Evolutionary conservation across 441 rosid genomes (phyloP), one percentile per base, ranked within the genome.

Genomic region (Aquilaria agallochum): DNA sequence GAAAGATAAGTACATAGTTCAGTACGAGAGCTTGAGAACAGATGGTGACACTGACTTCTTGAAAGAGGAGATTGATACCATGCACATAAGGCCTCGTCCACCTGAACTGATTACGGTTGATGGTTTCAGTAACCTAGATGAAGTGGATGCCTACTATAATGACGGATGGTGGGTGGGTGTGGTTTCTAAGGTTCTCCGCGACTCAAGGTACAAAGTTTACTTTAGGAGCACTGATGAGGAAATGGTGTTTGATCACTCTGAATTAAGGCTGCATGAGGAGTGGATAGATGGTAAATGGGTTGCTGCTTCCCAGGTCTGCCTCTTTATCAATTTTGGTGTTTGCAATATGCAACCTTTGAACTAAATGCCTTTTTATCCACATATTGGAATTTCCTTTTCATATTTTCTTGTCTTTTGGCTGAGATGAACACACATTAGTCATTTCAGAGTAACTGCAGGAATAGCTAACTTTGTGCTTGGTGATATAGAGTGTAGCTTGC

Each of bases 121-220:
- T 64, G 40, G 67, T 31, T 94, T 80, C 60, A 78, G 78, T 56
- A 55, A 64, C 74, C 78, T 71, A 59, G 92, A 84, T 14, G 88
- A 86, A 78, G 96, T 93, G 36, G 76, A 93, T 77, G 97, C 97
- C 31, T 72, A 71, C 50, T 87, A 85, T 70, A 85, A 85, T 58
- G 98, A 90, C 71, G 91, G 87, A 34, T 93, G 97, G 97, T 88
- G 98, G 96, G 84, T 82, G 3, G 96, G 98, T 48, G 75, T 74
- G 53, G 58, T 93, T 53, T 55, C 64, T n/a, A 83, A 79, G 81
- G 82, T 83, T 72, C 81, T 76, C 31, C 51, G 51, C 9, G 55
- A 77, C 66, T 66, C 81, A 14, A 81, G 57, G 64, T 93, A 86
- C 69, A 3, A 20, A 13, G 89, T 90, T 59, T 69, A 66, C 74